phyloP scores from a whole-genome alignment of 257 asterid species.

The Perilla frutescens region DNA sequence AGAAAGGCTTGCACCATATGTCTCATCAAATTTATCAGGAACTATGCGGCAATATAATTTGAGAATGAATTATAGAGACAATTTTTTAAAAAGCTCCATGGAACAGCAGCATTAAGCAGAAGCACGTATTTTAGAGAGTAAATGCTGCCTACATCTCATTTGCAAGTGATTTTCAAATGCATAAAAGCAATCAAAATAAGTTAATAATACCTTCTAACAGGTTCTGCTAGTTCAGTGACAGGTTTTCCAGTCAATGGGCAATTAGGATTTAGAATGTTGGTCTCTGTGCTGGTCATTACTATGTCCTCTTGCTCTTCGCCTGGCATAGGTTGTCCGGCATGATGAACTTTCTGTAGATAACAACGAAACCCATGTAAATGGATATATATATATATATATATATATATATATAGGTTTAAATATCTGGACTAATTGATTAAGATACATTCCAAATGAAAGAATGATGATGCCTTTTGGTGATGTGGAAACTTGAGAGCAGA shows the following conservation, averaged over 20 bases:
- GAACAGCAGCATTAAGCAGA: constrained; percentile 10
- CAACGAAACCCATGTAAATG: constrained; percentile 24
- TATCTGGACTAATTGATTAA: not conserved
- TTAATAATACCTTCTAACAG: constrained; percentile 75
- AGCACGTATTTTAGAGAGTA: constrained; percentile 5
- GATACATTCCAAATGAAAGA: constrained; percentile 14
- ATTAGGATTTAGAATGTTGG: constrained; percentile 61
- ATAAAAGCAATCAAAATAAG: constrained; percentile 21
- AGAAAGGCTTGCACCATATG: not conserved
- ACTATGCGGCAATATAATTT: not conserved
- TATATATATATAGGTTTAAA: not conserved
- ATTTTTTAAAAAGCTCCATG: not conserved
- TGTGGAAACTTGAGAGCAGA: constrained; percentile 11
- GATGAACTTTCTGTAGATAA: constrained; percentile 84
- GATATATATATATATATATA: not conserved
- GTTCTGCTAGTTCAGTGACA: constrained; percentile 71
- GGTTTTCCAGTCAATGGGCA: constrained; percentile 93
- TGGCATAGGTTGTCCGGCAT: constrained; percentile 90
- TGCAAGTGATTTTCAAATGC: constrained; percentile 6
- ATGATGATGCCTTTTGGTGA: not conserved
- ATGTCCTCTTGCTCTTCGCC: constrained; percentile 99
- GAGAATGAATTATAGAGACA: constrained; percentile 6
- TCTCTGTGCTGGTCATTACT: constrained; percentile 82
- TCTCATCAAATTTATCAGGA: constrained; percentile 13
- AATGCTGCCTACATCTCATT: constrained; percentile 7